Base-by-base conservation (phyloP, 306 rosid genomes). In the Prunus mume region DNA sequence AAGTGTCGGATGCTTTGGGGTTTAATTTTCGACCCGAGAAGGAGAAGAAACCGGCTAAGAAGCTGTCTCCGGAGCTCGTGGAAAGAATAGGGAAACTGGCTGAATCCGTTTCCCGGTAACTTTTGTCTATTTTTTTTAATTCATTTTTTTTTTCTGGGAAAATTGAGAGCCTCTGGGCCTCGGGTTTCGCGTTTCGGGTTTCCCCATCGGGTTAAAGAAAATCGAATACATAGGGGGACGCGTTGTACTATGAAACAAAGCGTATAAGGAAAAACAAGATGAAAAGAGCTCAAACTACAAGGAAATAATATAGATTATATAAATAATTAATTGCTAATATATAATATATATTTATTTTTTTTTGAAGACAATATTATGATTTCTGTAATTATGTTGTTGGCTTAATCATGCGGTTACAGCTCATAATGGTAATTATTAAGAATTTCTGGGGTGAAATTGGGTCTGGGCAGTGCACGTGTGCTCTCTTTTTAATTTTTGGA, bases 21-120 rank as follows among this genome's bases (percentile, higher is more conserved):
- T 96, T 96, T 20, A 93, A 96, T 71, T 88, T 88, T 72, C 97
- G 99, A 86, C 93, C 90, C 17, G 97, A 92, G 76, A 95, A 90
- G 93, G 93, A 85, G 72, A 68, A 83, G 70, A 92, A 89, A 86
- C 98, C 88, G 80, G 84, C 79, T 2, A 91, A 89, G 88, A 96
- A 96, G 82, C 88, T 96, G 6, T 91, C 99, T 1, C 98, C 97
- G 4, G 82, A 88, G 24, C 93, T 92, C 0, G 91, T 86, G 3
- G 89, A 92, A 64, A 85, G 77, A 73, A 89, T 96, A 13, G 97
- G 87, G 72, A 96, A 96, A 87, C 90, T 92, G 81, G 98, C 97
- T 18, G 90, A 91, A 71, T 96, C 98, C 34, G 98, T 96, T 72
- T 88, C 91, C 83, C 88, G 87, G 91, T 87, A 86, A 81, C 4